phyloP scores from a whole-genome alignment of 148 eudicot species.

The Camellia japonica region DNA sequence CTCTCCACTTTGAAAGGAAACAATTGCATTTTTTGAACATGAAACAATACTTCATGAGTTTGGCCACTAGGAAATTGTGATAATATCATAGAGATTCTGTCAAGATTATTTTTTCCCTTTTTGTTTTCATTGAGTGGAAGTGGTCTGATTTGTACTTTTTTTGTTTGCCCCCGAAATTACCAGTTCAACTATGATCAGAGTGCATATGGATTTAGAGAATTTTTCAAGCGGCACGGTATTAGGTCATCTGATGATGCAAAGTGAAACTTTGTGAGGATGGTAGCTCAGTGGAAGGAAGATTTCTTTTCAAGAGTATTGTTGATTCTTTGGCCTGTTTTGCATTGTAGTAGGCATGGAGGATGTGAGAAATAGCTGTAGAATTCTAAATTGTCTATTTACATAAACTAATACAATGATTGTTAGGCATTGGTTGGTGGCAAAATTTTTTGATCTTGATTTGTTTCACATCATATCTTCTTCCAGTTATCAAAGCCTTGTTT shows the following conservation, averaged over 20 bases:
- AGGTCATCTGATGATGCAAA: slow-evolving; percentile 35
- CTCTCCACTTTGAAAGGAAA: not conserved
- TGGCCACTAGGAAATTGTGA: not conserved
- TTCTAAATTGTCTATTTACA: too few relatives aligned
- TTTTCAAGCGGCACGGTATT: slow-evolving; percentile 63
- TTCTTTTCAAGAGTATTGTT: too few relatives aligned
- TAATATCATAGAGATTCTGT: not conserved
- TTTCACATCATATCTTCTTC: too few relatives aligned
- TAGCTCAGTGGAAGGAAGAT: too few relatives aligned
- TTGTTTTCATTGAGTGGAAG: not conserved
- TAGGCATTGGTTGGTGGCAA: too few relatives aligned
- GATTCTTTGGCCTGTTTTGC: too few relatives aligned
- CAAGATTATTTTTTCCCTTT: not conserved
- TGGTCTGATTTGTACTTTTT: slow-evolving; percentile 6
- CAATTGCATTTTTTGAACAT: not conserved
- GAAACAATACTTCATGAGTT: not conserved
- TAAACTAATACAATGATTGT: too few relatives aligned
- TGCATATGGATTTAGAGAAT: slow-evolving; percentile 79
- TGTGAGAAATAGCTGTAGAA: too few relatives aligned
- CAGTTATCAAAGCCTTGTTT: too few relatives aligned
- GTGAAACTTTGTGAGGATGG: slow-evolving; percentile 15
- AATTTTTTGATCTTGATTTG: too few relatives aligned
- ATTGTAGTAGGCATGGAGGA: too few relatives aligned
- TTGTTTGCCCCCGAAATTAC: not conserved
- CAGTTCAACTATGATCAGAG: slow-evolving; percentile 83